Base-by-base conservation (phyloP, 345 rosid genomes). In the Luvunga scandens region DNA sequence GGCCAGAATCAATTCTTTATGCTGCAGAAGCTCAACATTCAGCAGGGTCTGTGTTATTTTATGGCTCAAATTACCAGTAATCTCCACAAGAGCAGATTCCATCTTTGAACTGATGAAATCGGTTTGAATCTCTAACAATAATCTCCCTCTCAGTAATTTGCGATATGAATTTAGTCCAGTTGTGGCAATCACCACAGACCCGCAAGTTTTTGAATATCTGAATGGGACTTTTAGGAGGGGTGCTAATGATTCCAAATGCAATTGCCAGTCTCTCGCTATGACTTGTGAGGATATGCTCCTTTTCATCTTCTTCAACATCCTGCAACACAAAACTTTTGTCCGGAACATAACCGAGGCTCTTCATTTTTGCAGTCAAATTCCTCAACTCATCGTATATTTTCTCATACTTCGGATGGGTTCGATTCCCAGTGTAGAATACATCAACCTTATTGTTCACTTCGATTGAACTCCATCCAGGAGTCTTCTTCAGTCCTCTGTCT, bases 391-490 rank as follows among this genome's bases (percentile, higher is more conserved):
- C 16, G 75, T 76, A 78, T 38, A 89, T 89, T 55, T 83, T 80
- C 70, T 83, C 80, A 2, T 38, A 75, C 67, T 65, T 76, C 2
- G 89, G 90, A 81, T 88, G 91, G 10, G 84, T 83, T 84, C 75
- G 87, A 77, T 79, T 88, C 38, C 93, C 91, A 0, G 87, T 86
- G 71, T 89, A 89, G 80, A 88, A 89, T 66, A 89, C 87, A 55
- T 88, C 86, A 9, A 89, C 86, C 78, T 85, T 84, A 65, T 86
- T 88, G 71, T 85, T 81, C 27, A 83, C 56, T 81, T 82, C 86
- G 30, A 86, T 84, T 28, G 91, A 86, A 77, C 91, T 88, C 92
- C 92, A 89, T n/a, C 91, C 92, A 14, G 93, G 91, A 31, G 83
- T 86, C 86, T 90, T 90, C 83, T 79, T 88, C 83, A 88, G 77